These are phyloP conservation scores for Microstegium vimineum DNA, from an alignment of 176 grass and related monocot species.

Conservation along the genomic window DNA sequence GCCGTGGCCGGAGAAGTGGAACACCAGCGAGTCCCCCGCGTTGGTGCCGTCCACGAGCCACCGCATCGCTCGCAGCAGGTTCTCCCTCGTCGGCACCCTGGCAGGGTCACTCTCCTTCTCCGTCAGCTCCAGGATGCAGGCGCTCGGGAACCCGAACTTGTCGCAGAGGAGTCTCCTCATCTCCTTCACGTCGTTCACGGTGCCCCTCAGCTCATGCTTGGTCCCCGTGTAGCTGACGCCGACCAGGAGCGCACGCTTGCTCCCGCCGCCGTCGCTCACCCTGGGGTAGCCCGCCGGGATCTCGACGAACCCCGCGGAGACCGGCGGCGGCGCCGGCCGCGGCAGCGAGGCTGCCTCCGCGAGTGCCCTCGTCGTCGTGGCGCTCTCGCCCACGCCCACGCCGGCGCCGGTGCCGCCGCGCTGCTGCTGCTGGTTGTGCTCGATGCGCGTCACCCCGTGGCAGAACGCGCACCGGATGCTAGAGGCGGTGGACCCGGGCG, in stretches of 20 bases:
- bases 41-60: conserved; percentile 58
- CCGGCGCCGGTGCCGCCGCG: no score
- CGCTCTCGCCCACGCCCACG: conserved; percentile 1
- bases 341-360: not conserved
- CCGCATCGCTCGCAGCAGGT: conserved; percentile 63
- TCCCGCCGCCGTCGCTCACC: conserved; percentile 28
- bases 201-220: conserved; percentile 64
- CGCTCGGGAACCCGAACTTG: conserved; percentile 56
- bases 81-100: conserved; percentile 50
- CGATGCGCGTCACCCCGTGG: conserved; percentile 27
- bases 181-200: conserved; percentile 69
- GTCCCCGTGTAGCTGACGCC: conserved; percentile 60
- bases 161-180: conserved; percentile 55
- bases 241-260: conserved; percentile 81
- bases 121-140: conserved; percentile 70
- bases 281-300: conserved; percentile 43
- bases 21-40: conserved; percentile 69
- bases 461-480: conserved; percentile 47
- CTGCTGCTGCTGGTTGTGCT: conserved; percentile 3
- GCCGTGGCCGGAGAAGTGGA: conserved; percentile 90
- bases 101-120: conserved; percentile 24
- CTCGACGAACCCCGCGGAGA: not conserved
- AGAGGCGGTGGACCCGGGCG: conserved; percentile 13
- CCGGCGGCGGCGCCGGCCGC: not conserved
- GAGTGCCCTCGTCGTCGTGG: not conserved